These are phyloP conservation scores for Stygiomarasmius scandens DNA, from an alignment of 1,284 basidiomycete species.

Conservation along the genomic window DNA sequence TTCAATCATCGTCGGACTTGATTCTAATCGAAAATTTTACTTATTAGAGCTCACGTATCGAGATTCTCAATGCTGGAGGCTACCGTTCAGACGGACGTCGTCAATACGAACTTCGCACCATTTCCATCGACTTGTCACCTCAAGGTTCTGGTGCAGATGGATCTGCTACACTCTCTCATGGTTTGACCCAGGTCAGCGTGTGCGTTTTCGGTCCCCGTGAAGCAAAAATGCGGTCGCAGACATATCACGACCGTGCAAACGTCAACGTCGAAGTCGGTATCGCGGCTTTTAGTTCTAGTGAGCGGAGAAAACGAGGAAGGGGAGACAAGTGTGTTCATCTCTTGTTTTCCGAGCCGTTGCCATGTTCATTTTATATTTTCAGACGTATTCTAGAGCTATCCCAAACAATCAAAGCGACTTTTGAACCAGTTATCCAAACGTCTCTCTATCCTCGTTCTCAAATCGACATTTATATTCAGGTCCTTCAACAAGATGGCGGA, in stretches of 20 bases:
- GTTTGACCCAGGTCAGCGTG: conserved; percentile 86
- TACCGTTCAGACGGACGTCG: conserved; percentile 89
- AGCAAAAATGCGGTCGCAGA: conserved; percentile 74
- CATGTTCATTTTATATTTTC: conserved; percentile 15
- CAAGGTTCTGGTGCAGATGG: conserved; percentile 81
- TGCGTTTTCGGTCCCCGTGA: conserved; percentile 93
- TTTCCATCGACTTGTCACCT: conserved; percentile 77
- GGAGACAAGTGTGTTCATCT: conserved; percentile 81
- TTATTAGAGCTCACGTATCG: conserved; percentile 72
- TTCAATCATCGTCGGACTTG: conserved; percentile 4
- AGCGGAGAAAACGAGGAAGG: conserved; percentile 73
- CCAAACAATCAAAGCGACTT: conserved; percentile 87
- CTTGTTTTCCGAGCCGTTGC: background rate
- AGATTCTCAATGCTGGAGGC: conserved; percentile 89
- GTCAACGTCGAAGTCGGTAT: conserved; percentile 87
- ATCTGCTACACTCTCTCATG: conserved; percentile 83
- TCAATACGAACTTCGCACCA: conserved; percentile 87
- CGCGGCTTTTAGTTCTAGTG: conserved; percentile 84
- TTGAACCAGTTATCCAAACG: conserved; percentile 93
- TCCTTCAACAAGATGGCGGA: conserved; percentile 92
- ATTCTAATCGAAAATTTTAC: conserved; percentile 3
- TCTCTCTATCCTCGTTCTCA: conserved; percentile 91
- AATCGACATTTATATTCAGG: conserved; percentile 92
- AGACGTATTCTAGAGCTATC: conserved; percentile 91
- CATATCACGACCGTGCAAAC: conserved; percentile 80